Percentiles rank a stretch among this genome's conserved stretches.
Conservation (phyloP, 805 yeast genomes). For the Ogataea trehaloabstinens region DNA sequence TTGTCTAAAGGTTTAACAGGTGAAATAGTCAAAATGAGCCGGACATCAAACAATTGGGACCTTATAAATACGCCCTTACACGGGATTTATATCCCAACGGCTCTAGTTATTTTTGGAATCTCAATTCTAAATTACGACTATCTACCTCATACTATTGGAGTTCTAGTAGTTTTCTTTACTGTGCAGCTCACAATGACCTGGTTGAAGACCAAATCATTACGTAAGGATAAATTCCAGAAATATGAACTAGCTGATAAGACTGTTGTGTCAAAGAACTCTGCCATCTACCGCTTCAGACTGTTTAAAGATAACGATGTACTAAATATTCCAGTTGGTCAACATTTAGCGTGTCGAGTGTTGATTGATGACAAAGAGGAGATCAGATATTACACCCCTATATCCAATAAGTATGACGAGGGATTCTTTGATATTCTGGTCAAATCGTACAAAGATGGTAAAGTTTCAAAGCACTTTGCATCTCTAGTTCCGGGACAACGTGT, state of each 20-base stretch:
- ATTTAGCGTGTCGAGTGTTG: conserved; percentile 54
- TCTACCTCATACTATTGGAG: conserved; percentile 42
- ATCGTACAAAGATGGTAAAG: conserved; percentile 69
- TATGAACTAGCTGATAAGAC: conserved; percentile 75
- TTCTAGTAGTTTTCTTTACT: conserved; percentile 38
- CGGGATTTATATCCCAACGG: conserved; percentile 70
- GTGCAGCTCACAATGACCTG: conserved; percentile 37
- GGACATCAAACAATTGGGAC: conserved; percentile 34
- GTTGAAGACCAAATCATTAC: conserved; percentile 39
- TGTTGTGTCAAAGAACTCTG: conserved; percentile 64
- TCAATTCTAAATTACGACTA: conserved; percentile 49
- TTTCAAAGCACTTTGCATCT: conserved; percentile 64
- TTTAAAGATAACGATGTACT: conserved; percentile 58
- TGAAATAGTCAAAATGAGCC: conserved; percentile 9
- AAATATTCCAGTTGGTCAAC: conserved; percentile 72
- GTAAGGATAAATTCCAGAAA: conserved; percentile 54
- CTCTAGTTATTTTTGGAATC: conserved; percentile 59
- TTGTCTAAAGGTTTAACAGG: too few relatives aligned
- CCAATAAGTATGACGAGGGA: conserved; percentile 67
- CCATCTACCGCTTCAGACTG: conserved; percentile 71
- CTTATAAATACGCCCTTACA: conserved; percentile 69
- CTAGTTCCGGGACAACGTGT: conserved; percentile 65
- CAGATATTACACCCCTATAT: conserved; percentile 76
- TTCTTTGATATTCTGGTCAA: conserved; percentile 75
- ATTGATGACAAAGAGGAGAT: conserved; percentile 52